phyloP scores from a whole-genome alignment of 352 stramenopile species.

The Pythium guiyangense region DNA sequence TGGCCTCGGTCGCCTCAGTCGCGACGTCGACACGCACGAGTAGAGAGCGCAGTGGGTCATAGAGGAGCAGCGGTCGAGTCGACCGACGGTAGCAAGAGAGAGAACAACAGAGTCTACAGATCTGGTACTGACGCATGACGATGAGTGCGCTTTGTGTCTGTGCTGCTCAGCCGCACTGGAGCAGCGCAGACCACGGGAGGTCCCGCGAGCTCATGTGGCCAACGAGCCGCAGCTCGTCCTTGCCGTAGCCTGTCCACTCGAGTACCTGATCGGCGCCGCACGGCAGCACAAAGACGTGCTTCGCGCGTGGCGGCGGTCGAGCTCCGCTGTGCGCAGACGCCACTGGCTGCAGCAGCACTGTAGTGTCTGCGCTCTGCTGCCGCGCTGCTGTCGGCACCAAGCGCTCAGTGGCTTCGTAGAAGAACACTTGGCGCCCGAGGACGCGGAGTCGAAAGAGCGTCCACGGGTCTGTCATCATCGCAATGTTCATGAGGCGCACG shows the following conservation, averaged over 20 bases:
- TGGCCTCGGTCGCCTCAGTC: constrained; percentile 80
- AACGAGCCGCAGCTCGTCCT: constrained; percentile 16
- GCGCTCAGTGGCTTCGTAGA: constrained; percentile 17
- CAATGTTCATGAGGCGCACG: constrained; percentile 34
- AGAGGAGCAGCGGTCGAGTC: neutral
- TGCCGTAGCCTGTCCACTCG: constrained; percentile 18
- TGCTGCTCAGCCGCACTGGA: constrained; percentile 12
- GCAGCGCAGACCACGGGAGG: constrained; percentile 10
- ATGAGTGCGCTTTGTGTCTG: neutral
- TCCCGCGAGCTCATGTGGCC: constrained; percentile 16
- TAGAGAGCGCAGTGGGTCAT: constrained; percentile 18
- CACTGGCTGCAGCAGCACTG: too few species aligned
- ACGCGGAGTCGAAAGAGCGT: constrained; percentile 24
- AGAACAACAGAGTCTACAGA: too few species aligned
- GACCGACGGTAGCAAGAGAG: too few species aligned
- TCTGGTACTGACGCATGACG: constrained; percentile 15
- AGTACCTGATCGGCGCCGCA: constrained; percentile 23
- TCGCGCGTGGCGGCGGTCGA: neutral
- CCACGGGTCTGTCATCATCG: constrained; percentile 44
- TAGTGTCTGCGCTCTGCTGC: too few species aligned
- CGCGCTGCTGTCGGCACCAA: neutral
- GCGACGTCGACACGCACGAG: constrained; percentile 65
- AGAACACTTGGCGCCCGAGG: constrained; percentile 24
- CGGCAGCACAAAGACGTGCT: constrained; percentile 25
- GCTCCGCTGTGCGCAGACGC: too few species aligned